A percentile compares a stretch with the other conserved stretches of the same genome.
phyloP scores from a whole-genome alignment of 176 grass and related monocot species.

The Saccharum spontaneum region DNA sequence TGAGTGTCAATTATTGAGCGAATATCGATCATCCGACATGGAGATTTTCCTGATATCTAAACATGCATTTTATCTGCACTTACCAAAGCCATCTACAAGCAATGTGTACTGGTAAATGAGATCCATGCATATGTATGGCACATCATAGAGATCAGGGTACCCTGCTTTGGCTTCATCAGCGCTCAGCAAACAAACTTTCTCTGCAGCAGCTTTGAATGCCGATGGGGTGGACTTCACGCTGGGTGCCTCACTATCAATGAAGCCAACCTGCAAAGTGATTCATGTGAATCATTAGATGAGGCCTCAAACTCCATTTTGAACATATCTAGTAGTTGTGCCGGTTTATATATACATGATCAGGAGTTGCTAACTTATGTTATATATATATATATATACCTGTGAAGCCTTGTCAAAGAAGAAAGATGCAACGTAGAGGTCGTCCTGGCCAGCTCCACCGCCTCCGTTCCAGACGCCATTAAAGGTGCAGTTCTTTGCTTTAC shows the following conservation, averaged over 20 bases:
- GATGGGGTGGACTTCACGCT: slow-evolving; percentile 4
- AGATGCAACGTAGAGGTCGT: background rate
- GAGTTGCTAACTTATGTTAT: background rate
- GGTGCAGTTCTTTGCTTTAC: background rate
- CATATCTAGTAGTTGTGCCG: background rate
- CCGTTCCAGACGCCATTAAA: background rate
- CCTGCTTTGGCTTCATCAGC: background rate
- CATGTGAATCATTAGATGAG: background rate
- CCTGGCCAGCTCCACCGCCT: background rate
- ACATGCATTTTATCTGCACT: background rate
- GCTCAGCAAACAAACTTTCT: slow-evolving; percentile 8
- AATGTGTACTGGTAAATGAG: slow-evolving; percentile 53
- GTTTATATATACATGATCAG: background rate
- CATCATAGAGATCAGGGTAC: background rate
- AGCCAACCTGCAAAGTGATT: background rate
- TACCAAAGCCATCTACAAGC: slow-evolving; percentile 62
- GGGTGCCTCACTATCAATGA: background rate
- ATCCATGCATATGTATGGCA: slow-evolving; percentile 60
- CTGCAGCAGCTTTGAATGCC: background rate
- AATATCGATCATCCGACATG: background rate
- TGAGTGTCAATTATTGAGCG: background rate
- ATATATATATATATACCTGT: background rate
- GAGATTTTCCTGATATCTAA: background rate
- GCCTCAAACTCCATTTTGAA: background rate
- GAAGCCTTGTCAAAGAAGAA: background rate